Evolutionary conservation across 306 rosid genomes (phyloP).

Genomic region (Vigna hirtella): DNA sequence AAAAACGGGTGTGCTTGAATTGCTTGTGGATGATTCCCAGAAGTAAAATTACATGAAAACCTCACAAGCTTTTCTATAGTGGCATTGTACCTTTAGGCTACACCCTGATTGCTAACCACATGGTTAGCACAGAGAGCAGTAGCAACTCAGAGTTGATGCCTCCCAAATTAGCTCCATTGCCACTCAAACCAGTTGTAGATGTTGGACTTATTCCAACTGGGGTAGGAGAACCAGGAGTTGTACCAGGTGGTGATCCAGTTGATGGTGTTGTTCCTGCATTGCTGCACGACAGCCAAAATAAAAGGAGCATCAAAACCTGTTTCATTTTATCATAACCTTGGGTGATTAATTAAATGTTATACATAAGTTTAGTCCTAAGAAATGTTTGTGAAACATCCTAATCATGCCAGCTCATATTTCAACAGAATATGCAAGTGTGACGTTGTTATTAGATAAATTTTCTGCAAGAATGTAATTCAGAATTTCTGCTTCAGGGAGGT

Average conservation of each 20-base stretch:
- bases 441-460: background rate
- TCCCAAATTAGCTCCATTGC: conserved; percentile 35
- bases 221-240: conserved; percentile 38
- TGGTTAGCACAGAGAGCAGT: conserved; percentile 34
- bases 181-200: conserved; percentile 42
- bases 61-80: conserved; percentile 15
- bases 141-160: conserved; percentile 34
- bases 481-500: conserved; percentile 6
- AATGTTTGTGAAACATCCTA: conserved; percentile 3
- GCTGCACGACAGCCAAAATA: conserved; percentile 49
- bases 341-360: background rate
- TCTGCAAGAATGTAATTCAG: background rate
- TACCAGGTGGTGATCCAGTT: conserved; percentile 45
- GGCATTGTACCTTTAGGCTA: conserved; percentile 1
- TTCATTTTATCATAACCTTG: no score
- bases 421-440: background rate
- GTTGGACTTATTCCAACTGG: conserved; percentile 71
- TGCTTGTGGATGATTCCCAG: conserved; percentile 47
- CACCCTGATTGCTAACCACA: conserved; percentile 52
- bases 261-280: conserved; percentile 50
- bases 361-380: conserved; percentile 19
- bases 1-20: conserved; percentile 38
- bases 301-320: background rate
- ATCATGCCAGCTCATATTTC: conserved; percentile 38
- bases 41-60: conserved; percentile 42